phyloP scores from a whole-genome alignment of 1,284 basidiomycete species.

The Schizophyllum amplum region DNA sequence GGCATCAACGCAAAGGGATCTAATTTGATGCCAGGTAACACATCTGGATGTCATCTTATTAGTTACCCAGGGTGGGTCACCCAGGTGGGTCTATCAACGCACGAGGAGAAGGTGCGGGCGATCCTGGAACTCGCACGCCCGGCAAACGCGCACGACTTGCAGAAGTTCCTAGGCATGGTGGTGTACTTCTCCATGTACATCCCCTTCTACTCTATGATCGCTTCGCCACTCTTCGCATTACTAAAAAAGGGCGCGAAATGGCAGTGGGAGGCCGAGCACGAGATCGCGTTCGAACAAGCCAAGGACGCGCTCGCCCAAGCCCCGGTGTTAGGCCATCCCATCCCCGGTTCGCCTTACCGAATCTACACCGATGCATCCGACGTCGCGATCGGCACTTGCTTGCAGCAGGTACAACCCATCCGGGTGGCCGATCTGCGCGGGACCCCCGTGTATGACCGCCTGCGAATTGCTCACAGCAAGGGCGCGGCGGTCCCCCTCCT shows the following conservation, averaged over 20 bases:
- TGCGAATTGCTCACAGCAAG: no score
- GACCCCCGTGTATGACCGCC: slow-evolving; percentile 13
- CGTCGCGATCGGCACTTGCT: slow-evolving; percentile 18
- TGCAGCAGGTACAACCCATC: slow-evolving; percentile 13
- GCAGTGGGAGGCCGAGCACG: slow-evolving; percentile 7
- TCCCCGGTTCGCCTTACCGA: slow-evolving; percentile 22
- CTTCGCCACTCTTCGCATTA: slow-evolving; percentile 8
- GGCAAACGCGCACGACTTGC: slow-evolving; percentile 16
- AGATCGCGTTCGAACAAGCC: slow-evolving; percentile 16
- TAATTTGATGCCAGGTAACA: no score
- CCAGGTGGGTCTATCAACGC: no score
- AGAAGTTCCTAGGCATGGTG: slow-evolving; percentile 20
- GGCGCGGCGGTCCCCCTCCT: no score
- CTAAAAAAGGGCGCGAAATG: slow-evolving; percentile 21
- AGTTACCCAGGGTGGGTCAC: no score
- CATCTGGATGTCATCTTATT: no score
- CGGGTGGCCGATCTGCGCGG: slow-evolving; percentile 6
- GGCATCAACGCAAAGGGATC: no score
- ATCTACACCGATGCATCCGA: slow-evolving; percentile 33
- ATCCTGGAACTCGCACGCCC: slow-evolving; percentile 17
- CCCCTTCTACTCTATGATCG: slow-evolving; percentile 5
- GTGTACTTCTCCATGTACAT: no score
- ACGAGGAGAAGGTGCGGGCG: no score
- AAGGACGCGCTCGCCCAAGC: slow-evolving; percentile 20
- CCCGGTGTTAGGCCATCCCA: slow-evolving; percentile 24